Conservation (phyloP, 2,329 filamentous ascomycete species). For the Byssoonygena ceratinophila region DNA sequence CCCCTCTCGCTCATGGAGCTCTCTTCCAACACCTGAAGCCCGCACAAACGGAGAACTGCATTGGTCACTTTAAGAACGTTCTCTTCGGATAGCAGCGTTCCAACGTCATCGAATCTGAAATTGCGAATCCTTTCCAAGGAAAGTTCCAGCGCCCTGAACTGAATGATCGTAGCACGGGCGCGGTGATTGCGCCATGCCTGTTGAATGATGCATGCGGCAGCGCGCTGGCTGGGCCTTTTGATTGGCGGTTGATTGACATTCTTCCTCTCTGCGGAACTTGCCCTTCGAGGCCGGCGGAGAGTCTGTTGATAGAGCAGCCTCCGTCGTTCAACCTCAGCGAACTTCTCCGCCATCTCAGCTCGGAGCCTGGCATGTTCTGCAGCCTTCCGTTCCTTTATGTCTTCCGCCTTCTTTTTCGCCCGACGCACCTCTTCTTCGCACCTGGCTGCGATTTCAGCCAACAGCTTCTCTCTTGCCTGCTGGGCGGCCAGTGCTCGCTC, state of each 20-base stretch:
- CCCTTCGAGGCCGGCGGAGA: slow-evolving; percentile 42
- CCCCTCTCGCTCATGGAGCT: slow-evolving; percentile 40
- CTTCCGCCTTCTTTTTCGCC: slow-evolving; percentile 57
- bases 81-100: slow-evolving; percentile 44
- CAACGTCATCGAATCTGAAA: slow-evolving; percentile 50
- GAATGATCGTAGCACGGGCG: slow-evolving; percentile 40
- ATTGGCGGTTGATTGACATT: slow-evolving; percentile 26
- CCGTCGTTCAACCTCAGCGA: slow-evolving; percentile 52
- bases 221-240: slow-evolving; percentile 39
- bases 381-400: slow-evolving; percentile 53
- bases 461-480: slow-evolving; percentile 51
- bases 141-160: slow-evolving; percentile 44
- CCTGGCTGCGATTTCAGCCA: slow-evolving; percentile 54
- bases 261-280: slow-evolving; percentile 31
- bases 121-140: slow-evolving; percentile 44
- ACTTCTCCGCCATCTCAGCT: slow-evolving; percentile 54
- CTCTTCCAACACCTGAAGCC: slow-evolving; percentile 43
- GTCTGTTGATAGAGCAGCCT: slow-evolving; percentile 40
- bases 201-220: slow-evolving; percentile 49
- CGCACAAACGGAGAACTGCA: slow-evolving; percentile 47
- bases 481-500: slow-evolving; percentile 54
- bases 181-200: slow-evolving; percentile 45
- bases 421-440: slow-evolving; percentile 56
- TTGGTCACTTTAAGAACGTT: slow-evolving; percentile 45
- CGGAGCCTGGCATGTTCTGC: slow-evolving; percentile 50